These are phyloP conservation scores for Septoria linicola DNA, from an alignment of 2,329 filamentous ascomycete species.

Conservation along the genomic window DNA sequence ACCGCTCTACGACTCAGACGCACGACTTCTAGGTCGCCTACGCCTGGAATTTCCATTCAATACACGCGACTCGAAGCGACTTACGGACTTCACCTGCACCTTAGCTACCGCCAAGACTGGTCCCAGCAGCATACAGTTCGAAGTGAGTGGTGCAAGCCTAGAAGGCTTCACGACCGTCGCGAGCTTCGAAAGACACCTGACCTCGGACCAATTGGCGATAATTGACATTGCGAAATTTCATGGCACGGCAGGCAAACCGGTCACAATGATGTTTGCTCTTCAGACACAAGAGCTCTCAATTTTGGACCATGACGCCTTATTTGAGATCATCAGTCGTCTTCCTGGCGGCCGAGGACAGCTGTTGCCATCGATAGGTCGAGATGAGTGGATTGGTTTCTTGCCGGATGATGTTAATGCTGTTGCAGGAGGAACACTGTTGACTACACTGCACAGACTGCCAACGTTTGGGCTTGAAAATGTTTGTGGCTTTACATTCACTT, in stretches of 20 bases:
- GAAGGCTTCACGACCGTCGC: not conserved
- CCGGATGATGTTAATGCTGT: too few relatives aligned
- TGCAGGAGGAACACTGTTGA: too few relatives aligned
- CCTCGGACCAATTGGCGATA: not conserved
- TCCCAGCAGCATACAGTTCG: not conserved
- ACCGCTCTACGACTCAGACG: not conserved
- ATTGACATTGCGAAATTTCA: not conserved
- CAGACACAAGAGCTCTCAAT: not conserved
- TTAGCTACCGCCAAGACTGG: rapidly evolving
- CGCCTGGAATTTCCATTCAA: conserved; percentile 5
- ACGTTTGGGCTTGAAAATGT: too few relatives aligned
- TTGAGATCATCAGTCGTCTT: not conserved
- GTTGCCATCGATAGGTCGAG: not conserved
- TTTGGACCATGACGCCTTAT: too few relatives aligned
- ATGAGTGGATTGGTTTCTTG: not conserved
- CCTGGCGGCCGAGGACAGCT: not conserved
- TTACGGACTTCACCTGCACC: not conserved
- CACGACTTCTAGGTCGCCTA: not conserved
- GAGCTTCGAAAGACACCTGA: not conserved
- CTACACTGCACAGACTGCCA: not conserved
- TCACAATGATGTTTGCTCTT: not conserved
- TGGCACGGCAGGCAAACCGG: not conserved
- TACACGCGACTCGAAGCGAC: not conserved
- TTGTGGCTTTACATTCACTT: not conserved
- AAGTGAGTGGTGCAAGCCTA: not conserved